Evolutionary conservation across 108 stramenopile genomes (phyloP).

Genomic region (Bacterosira constricta): DNA sequence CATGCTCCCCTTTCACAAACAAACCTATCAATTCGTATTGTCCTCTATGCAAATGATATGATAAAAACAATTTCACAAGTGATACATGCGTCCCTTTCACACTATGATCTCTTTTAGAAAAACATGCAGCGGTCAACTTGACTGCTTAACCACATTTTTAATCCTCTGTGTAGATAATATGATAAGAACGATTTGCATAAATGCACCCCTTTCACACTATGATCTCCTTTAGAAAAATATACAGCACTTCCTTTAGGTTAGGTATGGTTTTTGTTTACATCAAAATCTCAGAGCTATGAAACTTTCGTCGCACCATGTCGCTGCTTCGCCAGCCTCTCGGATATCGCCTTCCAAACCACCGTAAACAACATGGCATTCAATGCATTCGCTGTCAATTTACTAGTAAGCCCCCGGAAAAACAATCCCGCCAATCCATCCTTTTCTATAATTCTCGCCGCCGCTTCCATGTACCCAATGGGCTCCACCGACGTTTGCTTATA

Average conservation of each 20-base stretch:
- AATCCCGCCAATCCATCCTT: conserved; percentile 47
- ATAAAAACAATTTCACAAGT: no score
- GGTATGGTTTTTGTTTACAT: neutral
- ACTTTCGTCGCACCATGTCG: conserved; percentile 13
- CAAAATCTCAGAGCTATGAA: neutral
- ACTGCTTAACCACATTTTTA: no score
- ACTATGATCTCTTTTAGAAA: no score
- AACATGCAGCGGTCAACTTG: neutral
- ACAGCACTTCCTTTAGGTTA: neutral
- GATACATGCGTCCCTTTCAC: no score
- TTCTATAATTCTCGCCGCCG: conserved; percentile 39
- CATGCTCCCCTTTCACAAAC: no score
- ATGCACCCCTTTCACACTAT: no score
- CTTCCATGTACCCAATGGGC: conserved; percentile 68
- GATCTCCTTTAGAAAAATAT: no score
- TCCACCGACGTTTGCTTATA: conserved; percentile 87
- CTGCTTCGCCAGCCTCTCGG: conserved; percentile 45
- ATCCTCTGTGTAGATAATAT: no score
- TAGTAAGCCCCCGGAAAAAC: conserved; percentile 52
- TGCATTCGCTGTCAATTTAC: conserved; percentile 60
- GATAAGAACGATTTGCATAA: no score
- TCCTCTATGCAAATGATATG: no score
- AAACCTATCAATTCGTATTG: no score
- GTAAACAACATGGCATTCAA: conserved; percentile 59
- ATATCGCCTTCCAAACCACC: conserved; percentile 62